These are phyloP conservation scores for Przewalskia tangutica DNA, from an alignment of 257 asterid species.

Conservation along the genomic window DNA sequence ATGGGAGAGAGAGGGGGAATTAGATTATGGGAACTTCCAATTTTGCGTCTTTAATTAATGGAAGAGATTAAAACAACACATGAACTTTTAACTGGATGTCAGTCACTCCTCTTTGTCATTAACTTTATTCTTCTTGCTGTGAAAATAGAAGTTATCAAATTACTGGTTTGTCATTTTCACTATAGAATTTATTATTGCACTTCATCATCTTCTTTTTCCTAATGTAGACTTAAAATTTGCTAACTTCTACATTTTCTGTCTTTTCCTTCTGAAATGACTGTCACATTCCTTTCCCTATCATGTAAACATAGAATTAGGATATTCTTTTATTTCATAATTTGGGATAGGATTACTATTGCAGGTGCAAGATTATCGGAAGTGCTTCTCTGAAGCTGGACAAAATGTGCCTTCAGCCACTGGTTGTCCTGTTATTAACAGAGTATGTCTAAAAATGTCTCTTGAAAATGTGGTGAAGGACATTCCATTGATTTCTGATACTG, in stretches of 20 bases:
- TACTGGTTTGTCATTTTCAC: background rate
- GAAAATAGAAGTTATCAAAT: background rate
- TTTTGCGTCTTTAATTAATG: background rate
- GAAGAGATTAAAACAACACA: background rate
- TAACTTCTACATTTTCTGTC: slow-evolving; percentile 1
- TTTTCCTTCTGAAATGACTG: background rate
- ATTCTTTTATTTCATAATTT: background rate
- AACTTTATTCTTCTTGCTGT: background rate
- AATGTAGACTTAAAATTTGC: background rate
- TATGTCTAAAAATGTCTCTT: slow-evolving; percentile 70
- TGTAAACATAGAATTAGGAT: background rate
- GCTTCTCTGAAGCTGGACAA: slow-evolving; percentile 45
- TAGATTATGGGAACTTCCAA: background rate
- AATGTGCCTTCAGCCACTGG: slow-evolving; percentile 30
- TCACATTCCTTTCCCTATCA: background rate
- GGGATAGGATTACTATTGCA: slow-evolving; percentile 18
- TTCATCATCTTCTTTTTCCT: background rate
- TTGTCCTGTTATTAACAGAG: slow-evolving; percentile 52
- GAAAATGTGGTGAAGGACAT: slow-evolving; percentile 95
- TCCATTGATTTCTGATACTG: slow-evolving; percentile 62
- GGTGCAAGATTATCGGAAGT: slow-evolving; percentile 84
- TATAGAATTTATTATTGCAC: background rate
- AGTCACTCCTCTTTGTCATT: background rate
- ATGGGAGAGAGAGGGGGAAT: background rate
- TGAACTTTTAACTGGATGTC: background rate